phyloP scores from a whole-genome alignment of 2,329 filamentous ascomycete genomes.

The Escovopsis sp. region DNA sequence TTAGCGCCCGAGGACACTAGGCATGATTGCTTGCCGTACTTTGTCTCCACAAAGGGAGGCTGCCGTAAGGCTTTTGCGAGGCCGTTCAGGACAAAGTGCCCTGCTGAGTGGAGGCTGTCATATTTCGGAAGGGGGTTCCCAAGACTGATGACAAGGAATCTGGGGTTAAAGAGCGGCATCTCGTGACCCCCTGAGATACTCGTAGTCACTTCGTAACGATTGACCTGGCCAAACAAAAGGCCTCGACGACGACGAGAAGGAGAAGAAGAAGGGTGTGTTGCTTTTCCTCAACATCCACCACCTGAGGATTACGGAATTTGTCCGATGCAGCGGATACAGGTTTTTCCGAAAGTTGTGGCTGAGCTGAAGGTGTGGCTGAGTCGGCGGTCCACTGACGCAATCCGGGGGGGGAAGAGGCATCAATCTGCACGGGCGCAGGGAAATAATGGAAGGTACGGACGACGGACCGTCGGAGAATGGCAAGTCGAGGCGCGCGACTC shows the following conservation, averaged over 20 bases:
- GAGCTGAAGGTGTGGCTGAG: too few relatives aligned
- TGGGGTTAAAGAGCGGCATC: conserved; percentile 21
- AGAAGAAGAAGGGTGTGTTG: too few relatives aligned
- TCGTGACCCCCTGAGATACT: background rate
- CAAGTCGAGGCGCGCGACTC: conserved; percentile 10
- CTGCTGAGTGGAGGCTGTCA: conserved; percentile 73
- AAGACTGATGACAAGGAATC: conserved; percentile 69
- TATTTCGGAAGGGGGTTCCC: conserved; percentile 69
- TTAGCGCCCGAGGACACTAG: conserved; percentile 32
- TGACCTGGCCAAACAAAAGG: too few relatives aligned
- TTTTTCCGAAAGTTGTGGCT: too few relatives aligned
- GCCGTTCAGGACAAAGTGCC: conserved; percentile 59
- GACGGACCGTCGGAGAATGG: conserved; percentile 4
- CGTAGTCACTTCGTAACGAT: too few relatives aligned
- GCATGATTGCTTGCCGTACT: conserved; percentile 37
- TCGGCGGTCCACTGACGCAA: too few relatives aligned
- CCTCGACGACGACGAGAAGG: too few relatives aligned
- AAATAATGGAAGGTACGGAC: conserved; percentile 9
- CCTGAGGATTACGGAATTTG: too few relatives aligned
- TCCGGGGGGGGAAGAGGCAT: background rate
- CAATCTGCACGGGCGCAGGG: conserved; percentile 5
- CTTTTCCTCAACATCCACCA: too few relatives aligned
- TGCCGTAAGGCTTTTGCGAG: conserved; percentile 33
- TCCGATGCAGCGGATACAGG: too few relatives aligned
- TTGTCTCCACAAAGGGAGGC: conserved; percentile 32